Evolutionary conservation across 352 stramenopile species (phyloP), one percentile per base, ranked within the genome.

Genomic region (Detonula confervacea): DNA sequence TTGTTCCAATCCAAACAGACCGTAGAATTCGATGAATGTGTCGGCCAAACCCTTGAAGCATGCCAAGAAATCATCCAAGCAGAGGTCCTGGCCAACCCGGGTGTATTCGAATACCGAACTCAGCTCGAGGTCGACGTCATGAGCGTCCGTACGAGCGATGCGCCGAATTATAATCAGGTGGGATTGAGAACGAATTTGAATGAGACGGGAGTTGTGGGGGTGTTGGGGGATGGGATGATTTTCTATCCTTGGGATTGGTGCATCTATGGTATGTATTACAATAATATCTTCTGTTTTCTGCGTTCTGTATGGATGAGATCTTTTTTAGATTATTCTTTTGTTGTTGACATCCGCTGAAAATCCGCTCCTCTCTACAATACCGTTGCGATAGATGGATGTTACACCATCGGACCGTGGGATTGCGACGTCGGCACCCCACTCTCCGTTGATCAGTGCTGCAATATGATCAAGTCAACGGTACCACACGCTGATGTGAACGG

Each of bases 11-110:
- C n/a, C n/a, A n/a, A n/a, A n/a, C 33, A 91, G 33, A 94, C 90
- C 7, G 91, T 96, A 42, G 95, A 95, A 39, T 80, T 93, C 2
- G 70, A 78, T 20, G 70, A 78, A 55, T 78, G 70, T 25, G 20
- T 78, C 1, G 18, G 39, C 24, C 22, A 35, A 33, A 22, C 25
- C 33, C 2, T 35, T 12, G 18, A 54, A 6, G 59, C 12, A 0
- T 78, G 70, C 35, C 35, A 47, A 0, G 59, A 3, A 14, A 12
- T 56, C 0, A 78, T 78, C 16, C 22, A 72, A 12, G 25, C 47
- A 2, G 9, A 59, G 1, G 11, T 78, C 4, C 20, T 7, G 9
- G 20, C 0, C 14, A 51, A 66, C 22, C 70, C 70, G 22, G 24
- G 22, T 24, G 0, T 72, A 7, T 78, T 78, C 37, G 46, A 35